Evolutionary conservation across 805 yeast species (phyloP), one percentile per base, ranked within the genome.

Genomic region (Diddensiella transvaalensis): DNA sequence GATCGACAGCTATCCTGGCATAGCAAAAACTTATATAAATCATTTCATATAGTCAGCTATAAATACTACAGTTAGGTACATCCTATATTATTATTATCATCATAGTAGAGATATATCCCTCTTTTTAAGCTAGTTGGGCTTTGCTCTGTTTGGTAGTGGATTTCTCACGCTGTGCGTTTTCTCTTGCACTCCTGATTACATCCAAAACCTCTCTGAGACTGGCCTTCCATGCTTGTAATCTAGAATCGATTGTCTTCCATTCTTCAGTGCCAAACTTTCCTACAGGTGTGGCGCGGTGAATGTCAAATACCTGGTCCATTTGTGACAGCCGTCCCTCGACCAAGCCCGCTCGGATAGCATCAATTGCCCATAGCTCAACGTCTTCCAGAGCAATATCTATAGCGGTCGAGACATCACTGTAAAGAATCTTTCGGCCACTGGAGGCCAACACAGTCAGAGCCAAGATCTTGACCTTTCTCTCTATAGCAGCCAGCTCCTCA

Each of bases 301-400:
- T 59, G 42, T 57, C 55, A 51, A 72, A 67, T 41, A 52, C 53
- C 52, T 61, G 54, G 40, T 60, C 59, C 30, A 69, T 60, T 60
- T 72, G 76, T 50, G 68, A 62, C 62, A 72, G 64, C 47, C 73
- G 66, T 51, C 76, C 76, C 55, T 66, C 63, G 21, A 72, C 56
- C 15, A 72, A 64, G 3, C 71, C 71, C 2, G 71, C 70, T 48
- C 71, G 64, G 51, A 71, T 67, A 24, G 71, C 68, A 45, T 71
- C 73, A 42, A 72, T 69, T 30, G 71, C 60, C 61, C 71, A 63
- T 26, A 59, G 38, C 60, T 72, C 76, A 21, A 72, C 70, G 15
- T 54, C 54, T 22, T 48, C 62, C 13, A 39, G 24, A 15, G 60
- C 51, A 17, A 70, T 58, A 22, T 58, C 61, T 18, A 69, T 55